These are phyloP conservation scores for Tetrapisispora nanseiensis DNA, from an alignment of 805 yeast genomes.

Conservation along the genomic window DNA sequence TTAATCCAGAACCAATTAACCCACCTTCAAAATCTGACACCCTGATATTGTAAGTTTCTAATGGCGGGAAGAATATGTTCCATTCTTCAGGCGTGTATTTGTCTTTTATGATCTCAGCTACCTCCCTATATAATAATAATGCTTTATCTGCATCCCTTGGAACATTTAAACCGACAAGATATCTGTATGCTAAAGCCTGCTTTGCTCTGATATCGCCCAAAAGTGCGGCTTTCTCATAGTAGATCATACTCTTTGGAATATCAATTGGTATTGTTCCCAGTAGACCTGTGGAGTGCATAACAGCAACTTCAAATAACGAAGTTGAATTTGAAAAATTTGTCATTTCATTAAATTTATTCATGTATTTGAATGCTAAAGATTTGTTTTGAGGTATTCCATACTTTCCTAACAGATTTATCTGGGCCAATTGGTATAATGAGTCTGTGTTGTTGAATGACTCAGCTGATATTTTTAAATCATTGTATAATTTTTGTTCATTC, in stretches of 20 bases:
- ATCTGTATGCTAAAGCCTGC: conserved; percentile 68
- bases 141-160: conserved; percentile 48
- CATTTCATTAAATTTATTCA: conserved; percentile 38
- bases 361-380: conserved; percentile 42
- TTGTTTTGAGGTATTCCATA: conserved; percentile 50
- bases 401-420: conserved; percentile 54
- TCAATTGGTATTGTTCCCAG: conserved; percentile 61
- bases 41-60: conserved; percentile 41
- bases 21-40: conserved; percentile 67
- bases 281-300: conserved; percentile 70
- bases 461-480: conserved; percentile 18
- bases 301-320: conserved; percentile 70
- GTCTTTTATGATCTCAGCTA: conserved; percentile 35
- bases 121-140: conserved; percentile 42
- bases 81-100: conserved; percentile 28
- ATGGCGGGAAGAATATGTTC: conserved; percentile 37
- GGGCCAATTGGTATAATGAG: conserved; percentile 47
- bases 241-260: conserved; percentile 56
- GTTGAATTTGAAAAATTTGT: conserved; percentile 39
- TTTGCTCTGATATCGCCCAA: conserved; percentile 57
- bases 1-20: conserved; percentile 52
- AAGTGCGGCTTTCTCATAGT: conserved; percentile 61
- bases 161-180: conserved; percentile 51
- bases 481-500: conserved; percentile 12
- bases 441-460: conserved; percentile 31